A percentile compares a stretch with the other conserved stretches of the same genome.
Evolutionary conservation across 129 eudicot species (phyloP).

Genomic region (Flaveria bidentis): DNA sequence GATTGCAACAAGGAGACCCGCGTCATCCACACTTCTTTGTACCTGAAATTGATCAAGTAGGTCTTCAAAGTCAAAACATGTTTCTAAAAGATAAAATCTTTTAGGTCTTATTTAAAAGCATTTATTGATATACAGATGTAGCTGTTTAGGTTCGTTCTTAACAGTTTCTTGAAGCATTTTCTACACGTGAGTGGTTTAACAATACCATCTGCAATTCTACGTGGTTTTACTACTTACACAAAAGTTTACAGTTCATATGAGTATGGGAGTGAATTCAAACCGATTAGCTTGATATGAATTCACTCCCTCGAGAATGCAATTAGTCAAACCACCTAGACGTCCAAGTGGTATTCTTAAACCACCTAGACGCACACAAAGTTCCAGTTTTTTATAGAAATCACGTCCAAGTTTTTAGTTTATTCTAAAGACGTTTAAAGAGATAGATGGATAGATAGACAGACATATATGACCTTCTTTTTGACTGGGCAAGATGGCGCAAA

Average conservation of each 20-base stretch:
- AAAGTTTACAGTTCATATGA: no score
- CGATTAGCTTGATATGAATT: no score
- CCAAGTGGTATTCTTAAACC: no score
- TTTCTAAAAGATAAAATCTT: not conserved
- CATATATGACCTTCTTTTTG: constrained; percentile 64
- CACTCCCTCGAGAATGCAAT: no score
- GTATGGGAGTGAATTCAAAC: no score
- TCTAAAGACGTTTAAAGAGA: not conserved
- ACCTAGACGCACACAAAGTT: no score
- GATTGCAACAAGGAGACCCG: constrained; percentile 54
- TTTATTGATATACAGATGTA: not conserved
- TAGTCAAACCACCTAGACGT: no score
- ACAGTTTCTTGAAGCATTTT: not conserved
- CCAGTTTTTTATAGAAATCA: not conserved
- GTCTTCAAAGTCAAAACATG: not conserved
- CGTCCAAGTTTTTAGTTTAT: not conserved
- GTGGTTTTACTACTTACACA: no score
- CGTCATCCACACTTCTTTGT: constrained; percentile 77
- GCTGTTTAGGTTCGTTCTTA: not conserved
- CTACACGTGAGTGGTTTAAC: no score
- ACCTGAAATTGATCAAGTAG: constrained; percentile 16
- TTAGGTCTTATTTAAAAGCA: not conserved
- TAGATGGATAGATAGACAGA: not conserved
- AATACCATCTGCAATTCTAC: no score
- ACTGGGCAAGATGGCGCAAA: constrained; percentile 77